phyloP scores from a whole-genome alignment of 2,329 filamentous ascomycete species.

The Aspergillus niger region DNA sequence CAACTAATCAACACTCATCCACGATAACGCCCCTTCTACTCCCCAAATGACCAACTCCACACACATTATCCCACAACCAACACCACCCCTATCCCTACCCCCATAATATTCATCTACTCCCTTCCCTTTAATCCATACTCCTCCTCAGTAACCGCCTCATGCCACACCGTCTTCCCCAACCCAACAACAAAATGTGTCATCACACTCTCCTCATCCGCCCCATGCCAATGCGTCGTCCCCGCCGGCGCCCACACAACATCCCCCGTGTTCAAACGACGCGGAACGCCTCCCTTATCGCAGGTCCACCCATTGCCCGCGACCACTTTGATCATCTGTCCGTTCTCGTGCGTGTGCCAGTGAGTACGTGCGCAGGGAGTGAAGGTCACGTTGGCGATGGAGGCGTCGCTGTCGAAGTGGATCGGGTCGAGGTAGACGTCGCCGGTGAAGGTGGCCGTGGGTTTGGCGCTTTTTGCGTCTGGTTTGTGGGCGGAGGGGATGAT shows the following conservation, averaged over 20 bases:
- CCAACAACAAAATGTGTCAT: conserved; percentile 39
- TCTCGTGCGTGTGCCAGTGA: conserved; percentile 49
- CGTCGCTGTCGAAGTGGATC: conserved; percentile 26
- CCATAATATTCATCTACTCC: too few relatives aligned
- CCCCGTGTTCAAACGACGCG: conserved; percentile 22
- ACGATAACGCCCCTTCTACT: too few relatives aligned
- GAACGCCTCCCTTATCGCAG: conserved; percentile 45
- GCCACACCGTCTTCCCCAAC: too few relatives aligned
- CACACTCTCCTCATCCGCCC: conserved; percentile 42
- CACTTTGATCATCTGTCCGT: conserved; percentile 48
- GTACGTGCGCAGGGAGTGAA: conserved; percentile 43
- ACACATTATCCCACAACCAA: too few relatives aligned
- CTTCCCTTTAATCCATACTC: too few relatives aligned
- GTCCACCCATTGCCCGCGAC: conserved; percentile 44
- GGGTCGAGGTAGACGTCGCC: conserved; percentile 19
- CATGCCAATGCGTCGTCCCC: conserved; percentile 51
- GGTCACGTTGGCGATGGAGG: conserved; percentile 24
- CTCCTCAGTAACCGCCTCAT: too few relatives aligned
- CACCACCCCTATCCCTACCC: too few relatives aligned
- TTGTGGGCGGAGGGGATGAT: too few relatives aligned
- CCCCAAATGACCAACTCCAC: too few relatives aligned
- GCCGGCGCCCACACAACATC: conserved; percentile 46
- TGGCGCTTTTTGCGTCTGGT: too few relatives aligned
- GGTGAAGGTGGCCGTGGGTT: too few relatives aligned
- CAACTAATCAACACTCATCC: too few relatives aligned